Percentiles rank a stretch among this genome's conserved stretches.
These are phyloP conservation scores for Thinopyrum elongatum DNA, from an alignment of 176 grass and related monocot species.

Conservation along the genomic window DNA sequence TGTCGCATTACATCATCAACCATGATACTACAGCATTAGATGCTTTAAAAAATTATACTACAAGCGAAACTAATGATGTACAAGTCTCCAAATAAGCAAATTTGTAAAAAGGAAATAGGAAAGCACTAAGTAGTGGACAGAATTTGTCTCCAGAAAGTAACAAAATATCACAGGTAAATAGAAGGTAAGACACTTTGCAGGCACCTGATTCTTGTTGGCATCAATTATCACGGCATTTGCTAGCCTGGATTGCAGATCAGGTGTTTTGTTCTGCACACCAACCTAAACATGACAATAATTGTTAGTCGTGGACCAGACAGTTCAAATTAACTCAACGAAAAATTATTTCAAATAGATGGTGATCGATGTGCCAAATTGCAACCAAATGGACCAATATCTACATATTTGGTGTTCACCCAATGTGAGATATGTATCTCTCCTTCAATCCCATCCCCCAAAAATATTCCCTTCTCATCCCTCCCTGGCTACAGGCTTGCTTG, in stretches of 20 bases:
- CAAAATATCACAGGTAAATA: neutral
- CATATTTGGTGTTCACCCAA: neutral
- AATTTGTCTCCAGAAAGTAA: constrained; percentile 21
- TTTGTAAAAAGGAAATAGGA: neutral
- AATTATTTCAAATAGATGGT: neutral
- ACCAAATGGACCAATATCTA: neutral
- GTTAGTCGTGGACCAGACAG: constrained; percentile 15
- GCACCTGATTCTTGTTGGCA: constrained; percentile 94
- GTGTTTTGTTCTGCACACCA: constrained; percentile 75
- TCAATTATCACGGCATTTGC: constrained; percentile 76
- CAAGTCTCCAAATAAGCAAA: neutral
- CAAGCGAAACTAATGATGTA: neutral
- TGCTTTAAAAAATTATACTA: neutral
- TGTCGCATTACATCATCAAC: constrained; percentile 15
- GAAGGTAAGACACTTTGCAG: neutral
- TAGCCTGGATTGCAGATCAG: constrained; percentile 72
- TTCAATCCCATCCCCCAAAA: neutral
- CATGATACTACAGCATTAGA: constrained; percentile 3
- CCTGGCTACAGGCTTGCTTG: neutral
- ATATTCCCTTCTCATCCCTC: neutral
- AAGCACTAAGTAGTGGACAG: neutral
- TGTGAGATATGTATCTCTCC: neutral
- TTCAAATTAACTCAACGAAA: constrained; percentile 15
- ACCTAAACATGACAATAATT: constrained; percentile 50
- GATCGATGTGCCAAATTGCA: neutral